Percentiles rank a stretch among this genome's conserved stretches.
phyloP scores from a whole-genome alignment of 1,139 yeast species.

The Ogataea hybrid region DNA sequence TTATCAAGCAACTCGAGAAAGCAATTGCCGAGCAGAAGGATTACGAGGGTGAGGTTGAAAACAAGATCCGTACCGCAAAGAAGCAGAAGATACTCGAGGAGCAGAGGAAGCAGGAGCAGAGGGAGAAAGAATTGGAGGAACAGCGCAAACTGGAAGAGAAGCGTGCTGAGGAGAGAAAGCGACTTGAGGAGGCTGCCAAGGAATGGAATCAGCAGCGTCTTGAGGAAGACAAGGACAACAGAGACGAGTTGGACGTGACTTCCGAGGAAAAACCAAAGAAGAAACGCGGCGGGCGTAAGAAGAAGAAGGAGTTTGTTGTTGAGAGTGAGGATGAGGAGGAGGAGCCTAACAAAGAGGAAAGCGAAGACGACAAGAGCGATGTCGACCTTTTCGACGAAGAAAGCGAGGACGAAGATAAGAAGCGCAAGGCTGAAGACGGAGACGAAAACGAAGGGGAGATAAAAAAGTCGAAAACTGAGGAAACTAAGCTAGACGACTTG shows the following conservation, averaged over 20 bases:
- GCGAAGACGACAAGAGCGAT: slow-evolving; percentile 38
- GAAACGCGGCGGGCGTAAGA: slow-evolving; percentile 19
- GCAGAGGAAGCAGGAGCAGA: slow-evolving; percentile 39
- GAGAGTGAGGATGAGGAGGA: slow-evolving; percentile 15
- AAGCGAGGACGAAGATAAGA: slow-evolving; percentile 19
- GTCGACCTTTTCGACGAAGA: slow-evolving; percentile 24
- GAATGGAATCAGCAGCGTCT: slow-evolving; percentile 70
- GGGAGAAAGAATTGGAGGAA: slow-evolving; percentile 41
- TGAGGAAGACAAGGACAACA: slow-evolving; percentile 38
- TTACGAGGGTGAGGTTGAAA: slow-evolving; percentile 55
- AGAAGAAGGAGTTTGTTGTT: slow-evolving; percentile 22
- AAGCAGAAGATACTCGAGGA: slow-evolving; percentile 60
- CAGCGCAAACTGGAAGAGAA: slow-evolving; percentile 46
- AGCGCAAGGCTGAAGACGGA: slow-evolving; percentile 15
- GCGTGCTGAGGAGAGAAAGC: slow-evolving; percentile 65
- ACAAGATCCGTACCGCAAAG: slow-evolving; percentile 72
- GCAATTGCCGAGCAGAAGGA: slow-evolving; percentile 72
- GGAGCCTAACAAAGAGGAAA: slow-evolving; percentile 23
- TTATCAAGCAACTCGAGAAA: slow-evolving; percentile 67
- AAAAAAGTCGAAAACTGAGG: slow-evolving; percentile 18
- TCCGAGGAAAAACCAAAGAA: slow-evolving; percentile 27
- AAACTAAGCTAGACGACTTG: slow-evolving; percentile 24
- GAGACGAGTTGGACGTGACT: slow-evolving; percentile 29
- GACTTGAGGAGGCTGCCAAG: slow-evolving; percentile 76
- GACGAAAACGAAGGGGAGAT: slow-evolving; percentile 13